Evolutionary conservation across 257 asterid genomes (phyloP), one percentile per base, ranked within the genome.

Genomic region (Ilex asprella): DNA sequence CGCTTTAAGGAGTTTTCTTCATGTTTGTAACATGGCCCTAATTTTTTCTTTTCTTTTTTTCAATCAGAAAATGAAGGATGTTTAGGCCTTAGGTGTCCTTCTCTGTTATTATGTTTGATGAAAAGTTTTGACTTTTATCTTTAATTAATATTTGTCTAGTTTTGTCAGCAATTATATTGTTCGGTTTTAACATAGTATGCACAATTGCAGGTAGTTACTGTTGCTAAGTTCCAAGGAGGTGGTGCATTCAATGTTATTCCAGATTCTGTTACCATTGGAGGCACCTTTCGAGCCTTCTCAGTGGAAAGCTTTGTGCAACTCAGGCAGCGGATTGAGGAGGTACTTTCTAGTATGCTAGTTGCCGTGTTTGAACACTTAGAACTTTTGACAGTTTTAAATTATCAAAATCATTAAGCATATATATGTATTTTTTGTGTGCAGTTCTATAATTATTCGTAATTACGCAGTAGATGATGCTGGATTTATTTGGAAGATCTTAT

Each of bases 191-290:
- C 5, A 35, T 35, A 35, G 10, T 11, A 49, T 49, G 54, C 55
- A 39, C 69, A 57, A 56, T 29, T 39, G 61, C 72, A 92, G 99
- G 99, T 89, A 57, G 79, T 92, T 55, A 89, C 99, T 3, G 96
- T 92, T 30, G 95, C 84, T 57, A 79, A 80, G 57, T 89, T 89
- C 73, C 91, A 81, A 59, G 99, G 99, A 50, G 97, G 99, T 8
- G 93, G 80, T 47, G 97, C 99, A 13, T 86, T 86, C 68, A 92
- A 92, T 35, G 96, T 92, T 51, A 89, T 89, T 66, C 97, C 97
- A 9, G 97, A 92, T 73, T 89, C 94, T 16, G 97, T 92, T 60
- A 83, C 91, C 43, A 83, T 89, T n/a, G 87, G 91, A 56, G 99
- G 99, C 79, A 89, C 96, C 31, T 89, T 89, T 69, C 85, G 97